These are phyloP conservation scores for Gynochthodes officinalis DNA, from an alignment of 257 asterid genomes.

Conservation along the genomic window DNA sequence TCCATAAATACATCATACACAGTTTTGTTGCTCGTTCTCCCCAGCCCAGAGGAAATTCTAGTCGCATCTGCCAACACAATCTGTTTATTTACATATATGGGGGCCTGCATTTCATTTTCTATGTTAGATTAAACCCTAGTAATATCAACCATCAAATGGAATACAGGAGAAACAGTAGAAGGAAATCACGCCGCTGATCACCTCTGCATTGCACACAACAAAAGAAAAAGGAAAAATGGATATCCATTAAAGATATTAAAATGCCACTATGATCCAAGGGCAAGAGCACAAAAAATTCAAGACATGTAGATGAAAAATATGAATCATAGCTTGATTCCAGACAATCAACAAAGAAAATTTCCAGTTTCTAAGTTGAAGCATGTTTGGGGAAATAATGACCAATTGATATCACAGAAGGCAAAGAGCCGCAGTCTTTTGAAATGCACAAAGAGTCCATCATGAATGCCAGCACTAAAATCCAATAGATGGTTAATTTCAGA, in stretches of 20 bases:
- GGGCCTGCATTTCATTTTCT: constrained; percentile 35
- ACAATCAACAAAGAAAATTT: neutral
- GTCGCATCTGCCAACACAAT: constrained; percentile 41
- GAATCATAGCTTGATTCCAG: neutral
- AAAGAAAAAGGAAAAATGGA: neutral
- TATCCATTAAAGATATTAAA: neutral
- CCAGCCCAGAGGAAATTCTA: constrained; percentile 30
- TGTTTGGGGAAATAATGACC: neutral
- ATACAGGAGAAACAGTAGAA: neutral
- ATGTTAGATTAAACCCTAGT: neutral
- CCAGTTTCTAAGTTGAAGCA: neutral
- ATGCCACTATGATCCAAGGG: neutral
- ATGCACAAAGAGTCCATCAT: neutral
- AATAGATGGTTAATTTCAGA: neutral
- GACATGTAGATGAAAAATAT: neutral
- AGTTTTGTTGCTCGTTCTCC: constrained; percentile 24
- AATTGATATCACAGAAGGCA: neutral
- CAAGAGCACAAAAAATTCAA: neutral
- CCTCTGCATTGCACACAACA: neutral
- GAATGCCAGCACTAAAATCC: neutral
- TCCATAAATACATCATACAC: constrained; percentile 38
- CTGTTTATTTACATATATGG: constrained; percentile 37
- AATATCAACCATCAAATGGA: neutral
- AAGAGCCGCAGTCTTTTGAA: neutral
- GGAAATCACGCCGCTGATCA: neutral